These are phyloP conservation scores for Gonapodya prolifera DNA, from an alignment of 192 early-diverging fungal genomes.

Conservation along the genomic window DNA sequence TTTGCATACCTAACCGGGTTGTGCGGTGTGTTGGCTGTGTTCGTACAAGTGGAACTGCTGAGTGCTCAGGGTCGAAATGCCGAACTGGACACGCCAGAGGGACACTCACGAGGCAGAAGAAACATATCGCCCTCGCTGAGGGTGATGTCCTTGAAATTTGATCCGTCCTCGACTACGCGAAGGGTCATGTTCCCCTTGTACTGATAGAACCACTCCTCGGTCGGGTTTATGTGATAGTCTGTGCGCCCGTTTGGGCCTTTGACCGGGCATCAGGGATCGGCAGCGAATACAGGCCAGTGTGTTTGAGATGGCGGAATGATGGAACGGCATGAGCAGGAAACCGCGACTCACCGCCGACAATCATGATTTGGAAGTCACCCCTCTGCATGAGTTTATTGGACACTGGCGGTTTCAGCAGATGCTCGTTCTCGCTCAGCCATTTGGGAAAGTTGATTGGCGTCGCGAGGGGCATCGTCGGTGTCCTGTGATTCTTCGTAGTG, in stretches of 20 bases:
- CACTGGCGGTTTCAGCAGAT: conserved; percentile 85
- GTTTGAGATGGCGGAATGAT: too few relatives aligned
- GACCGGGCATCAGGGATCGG: neutral
- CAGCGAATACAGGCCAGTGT: too few relatives aligned
- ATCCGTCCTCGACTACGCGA: conserved; percentile 68
- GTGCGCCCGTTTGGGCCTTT: conserved; percentile 81
- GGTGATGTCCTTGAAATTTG: conserved; percentile 61
- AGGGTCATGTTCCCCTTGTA: conserved; percentile 87
- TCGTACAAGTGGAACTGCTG: conserved; percentile 95
- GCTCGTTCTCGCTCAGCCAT: conserved; percentile 72
- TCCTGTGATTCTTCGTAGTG: neutral
- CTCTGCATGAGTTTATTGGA: conserved; percentile 81
- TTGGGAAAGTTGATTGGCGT: conserved; percentile 78
- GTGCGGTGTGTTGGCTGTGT: conserved; percentile 84
- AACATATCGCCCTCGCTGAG: conserved; percentile 96
- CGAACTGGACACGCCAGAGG: too few relatives aligned
- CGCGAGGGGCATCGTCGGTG: conserved; percentile 32
- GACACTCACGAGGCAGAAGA: conserved; percentile 62
- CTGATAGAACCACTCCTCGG: conserved; percentile 99
- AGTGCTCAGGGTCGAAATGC: conserved; percentile 87
- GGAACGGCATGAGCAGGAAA: too few relatives aligned
- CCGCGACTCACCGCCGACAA: neutral
- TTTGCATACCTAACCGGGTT: conserved; percentile 82
- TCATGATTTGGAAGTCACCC: conserved; percentile 81
- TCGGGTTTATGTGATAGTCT: conserved; percentile 95